Base-by-base conservation (phyloP, 352 stramenopile genomes). In the Pythium folliculosum region DNA sequence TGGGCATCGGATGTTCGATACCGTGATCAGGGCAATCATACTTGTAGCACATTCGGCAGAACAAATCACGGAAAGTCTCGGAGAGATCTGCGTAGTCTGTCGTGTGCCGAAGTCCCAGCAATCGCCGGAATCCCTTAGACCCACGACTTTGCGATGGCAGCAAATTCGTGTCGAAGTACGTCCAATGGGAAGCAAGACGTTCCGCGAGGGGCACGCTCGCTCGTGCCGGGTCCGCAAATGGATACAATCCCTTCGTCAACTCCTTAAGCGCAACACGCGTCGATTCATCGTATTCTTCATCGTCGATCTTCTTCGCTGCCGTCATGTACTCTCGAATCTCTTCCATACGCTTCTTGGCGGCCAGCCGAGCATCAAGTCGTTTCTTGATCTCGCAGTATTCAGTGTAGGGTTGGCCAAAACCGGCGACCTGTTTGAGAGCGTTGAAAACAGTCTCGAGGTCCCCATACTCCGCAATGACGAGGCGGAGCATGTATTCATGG, bases 1-100 rank as follows among this genome's bases (percentile, higher is more conserved):
- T 77, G 0, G 82, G 84, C 65, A 90, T 77, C 16, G 86, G 84
- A 37, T 91, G 86, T 67, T 94, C 74, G 59, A 92, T 95, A 0
- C 91, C 91, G 71, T 98, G 94, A 44, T 95, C 73, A 22, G 89
- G 82, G 62, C 94, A 98, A 70, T 98, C 91, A 69, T 97, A 98
- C 49, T 84, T 88, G 71, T 97, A 97, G 71, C 94, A 98, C 75
- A 92, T 88, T 35, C 89, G 81, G 69, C 94, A 98, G 60, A 97
- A 97, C 23, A 98, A 72, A 48, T 96, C 83, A n/a, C 89, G 82
- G 70, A 95, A 98, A 3, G 85, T 92, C 69, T 97, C 84, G 43
- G 88, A 84, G 22, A 96, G 66, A 53, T 90, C 75, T 8, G 70
- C 70, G 58, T 96, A 98, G 35, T 88, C 73, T 32, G 62, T 71